Conservation (phyloP, 192 early-diverging fungal species). For the Chytriomyces hyalinus region DNA sequence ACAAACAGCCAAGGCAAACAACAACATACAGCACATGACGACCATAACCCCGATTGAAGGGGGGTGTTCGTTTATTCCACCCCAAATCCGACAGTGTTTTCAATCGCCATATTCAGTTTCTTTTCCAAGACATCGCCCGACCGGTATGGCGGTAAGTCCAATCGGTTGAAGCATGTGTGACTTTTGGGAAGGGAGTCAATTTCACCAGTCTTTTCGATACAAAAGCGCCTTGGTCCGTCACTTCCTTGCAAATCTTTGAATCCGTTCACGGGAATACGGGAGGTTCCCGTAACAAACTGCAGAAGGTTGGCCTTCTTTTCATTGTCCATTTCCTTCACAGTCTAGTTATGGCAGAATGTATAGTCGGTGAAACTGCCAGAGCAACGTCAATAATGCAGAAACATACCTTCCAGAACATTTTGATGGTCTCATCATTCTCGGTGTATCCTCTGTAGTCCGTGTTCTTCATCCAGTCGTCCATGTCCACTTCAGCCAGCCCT, state of each 20-base stretch:
- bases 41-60: background rate
- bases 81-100: constrained; percentile 94
- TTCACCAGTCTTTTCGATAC: constrained; percentile 93
- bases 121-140: constrained; percentile 70
- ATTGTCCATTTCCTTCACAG: constrained; percentile 80
- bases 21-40: constrained; percentile 21
- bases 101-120: constrained; percentile 90
- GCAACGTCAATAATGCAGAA: background rate
- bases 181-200: constrained; percentile 84
- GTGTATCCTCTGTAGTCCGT: constrained; percentile 97
- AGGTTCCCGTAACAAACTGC: constrained; percentile 98
- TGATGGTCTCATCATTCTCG: constrained; percentile 93
- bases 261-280: constrained; percentile 96
- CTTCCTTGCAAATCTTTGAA: constrained; percentile 98
- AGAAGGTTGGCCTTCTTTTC: constrained; percentile 94
- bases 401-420: constrained; percentile 91
- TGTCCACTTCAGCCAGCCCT: constrained; percentile 93
- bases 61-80: constrained; percentile 65
- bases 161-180: constrained; percentile 98
- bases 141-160: constrained; percentile 93
- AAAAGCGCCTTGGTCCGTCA: constrained; percentile 94
- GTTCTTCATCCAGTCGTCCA: constrained; percentile 99
- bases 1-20: background rate
- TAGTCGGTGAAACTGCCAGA: background rate
- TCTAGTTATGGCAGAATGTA: constrained; percentile 45